Base-by-base conservation (phyloP, 2,329 filamentous ascomycete species). In the Alternaria novae-zelandiae region DNA sequence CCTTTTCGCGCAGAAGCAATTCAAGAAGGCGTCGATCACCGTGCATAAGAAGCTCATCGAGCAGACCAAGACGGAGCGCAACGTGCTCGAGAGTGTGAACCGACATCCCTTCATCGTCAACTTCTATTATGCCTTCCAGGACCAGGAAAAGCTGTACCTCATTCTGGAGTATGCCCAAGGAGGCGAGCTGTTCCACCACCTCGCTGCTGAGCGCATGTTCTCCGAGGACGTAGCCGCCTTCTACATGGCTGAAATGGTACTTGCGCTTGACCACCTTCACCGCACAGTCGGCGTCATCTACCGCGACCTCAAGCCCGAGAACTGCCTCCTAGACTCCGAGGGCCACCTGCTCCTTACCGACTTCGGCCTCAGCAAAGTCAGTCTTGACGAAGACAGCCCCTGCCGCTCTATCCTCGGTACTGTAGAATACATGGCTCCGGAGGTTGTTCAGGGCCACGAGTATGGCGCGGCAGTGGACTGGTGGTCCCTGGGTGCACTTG, bases 341-440 rank as follows among this genome's bases (percentile, higher is more conserved):
- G 96, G 96, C 41, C 96, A 99, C 78, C 87, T 99, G 1, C 88
- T 99, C 5, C 87, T 99, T 26, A 98, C 96, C 2, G 96, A 99
- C 80, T 99, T 99, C 78, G 96, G 96, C 5, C 87, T 99, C 17
- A 97, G 93, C 82, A 99, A 99, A 82, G 96, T 98, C 30, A 90
- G 94, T 1, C 87, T 96, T 15, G 90, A 94, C 61, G 89, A 88
- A 58, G 86, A 87, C 59, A 86, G 86, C 68, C 86, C 85, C 30
- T 97, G 95, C 85, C 93, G 94, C 81, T 97, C 93, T 45, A 91
- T 97, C 69, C 88, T 97, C 10, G 96, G 96, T 54, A 99, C 96
- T 0, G 91, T 97, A 62, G 96, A 98, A 79, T 99, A 99, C 86
- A 99, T 99, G 96, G 96, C 96, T 0, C 96, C 96, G 1, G 96